These are phyloP conservation scores for Saprolegnia parasitica DNA, from an alignment of 352 stramenopile genomes.

Conservation along the genomic window DNA sequence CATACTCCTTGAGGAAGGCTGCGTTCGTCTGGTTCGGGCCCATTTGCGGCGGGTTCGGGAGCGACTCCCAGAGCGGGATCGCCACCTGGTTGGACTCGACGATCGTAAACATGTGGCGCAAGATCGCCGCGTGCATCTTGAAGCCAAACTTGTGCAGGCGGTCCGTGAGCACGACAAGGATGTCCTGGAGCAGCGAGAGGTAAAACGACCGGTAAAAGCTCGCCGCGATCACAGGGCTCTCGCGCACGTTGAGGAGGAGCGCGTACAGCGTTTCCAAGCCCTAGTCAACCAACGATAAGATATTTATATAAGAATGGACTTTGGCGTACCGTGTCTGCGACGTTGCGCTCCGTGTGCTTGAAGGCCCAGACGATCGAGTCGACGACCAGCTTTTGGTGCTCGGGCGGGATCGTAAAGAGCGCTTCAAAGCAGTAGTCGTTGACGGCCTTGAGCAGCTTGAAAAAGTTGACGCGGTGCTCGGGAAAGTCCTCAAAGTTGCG, in stretches of 20 bases:
- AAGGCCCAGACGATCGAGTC: slow-evolving; percentile 99
- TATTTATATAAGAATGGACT: neutral
- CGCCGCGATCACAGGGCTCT: slow-evolving; percentile 91
- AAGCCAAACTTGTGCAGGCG: slow-evolving; percentile 99
- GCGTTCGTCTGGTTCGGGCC: slow-evolving; percentile 67
- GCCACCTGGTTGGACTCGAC: slow-evolving; percentile 95
- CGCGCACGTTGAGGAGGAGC: slow-evolving; percentile 94
- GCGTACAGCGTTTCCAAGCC: slow-evolving; percentile 96
- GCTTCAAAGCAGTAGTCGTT: slow-evolving; percentile 96
- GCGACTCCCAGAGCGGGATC: slow-evolving; percentile 92
- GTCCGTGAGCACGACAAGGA: slow-evolving; percentile 97
- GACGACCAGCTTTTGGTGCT: slow-evolving; percentile 98
- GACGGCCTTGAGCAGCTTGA: slow-evolving; percentile 94
- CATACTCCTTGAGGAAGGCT: slow-evolving; percentile 95
- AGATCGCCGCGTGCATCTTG: slow-evolving; percentile 96
- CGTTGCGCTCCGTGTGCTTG: slow-evolving; percentile 99
- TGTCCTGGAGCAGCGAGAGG: slow-evolving; percentile 90
- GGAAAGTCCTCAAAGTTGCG: slow-evolving; percentile 99
- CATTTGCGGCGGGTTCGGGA: slow-evolving; percentile 64
- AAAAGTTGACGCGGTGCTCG: slow-evolving; percentile 98
- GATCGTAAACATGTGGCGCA: slow-evolving; percentile 97
- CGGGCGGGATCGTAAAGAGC: slow-evolving; percentile 94
- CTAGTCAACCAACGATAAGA: slow-evolving; percentile 32
- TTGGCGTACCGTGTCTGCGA: slow-evolving; percentile 88
- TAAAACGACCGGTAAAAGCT: slow-evolving; percentile 99